Evolutionary conservation across 768 basidiomycete genomes (phyloP).

Genomic region (Lactarius akahatsu): DNA sequence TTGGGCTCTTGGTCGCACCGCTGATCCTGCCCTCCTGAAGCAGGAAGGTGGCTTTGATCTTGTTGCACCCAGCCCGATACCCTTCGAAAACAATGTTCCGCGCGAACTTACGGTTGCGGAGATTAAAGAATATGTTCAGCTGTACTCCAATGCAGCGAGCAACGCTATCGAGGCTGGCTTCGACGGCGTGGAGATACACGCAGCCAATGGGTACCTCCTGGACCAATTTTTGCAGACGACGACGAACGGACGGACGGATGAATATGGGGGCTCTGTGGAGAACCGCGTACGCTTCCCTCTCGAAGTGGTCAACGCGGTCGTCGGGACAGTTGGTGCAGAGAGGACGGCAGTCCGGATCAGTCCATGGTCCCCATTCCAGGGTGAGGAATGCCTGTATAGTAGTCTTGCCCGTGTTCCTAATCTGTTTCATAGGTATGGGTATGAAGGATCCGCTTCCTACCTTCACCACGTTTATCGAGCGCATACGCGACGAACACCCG

Average conservation of each 20-base stretch:
- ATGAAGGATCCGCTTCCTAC: slow-evolving; percentile 23
- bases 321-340: slow-evolving; percentile 40
- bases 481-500: slow-evolving; percentile 14
- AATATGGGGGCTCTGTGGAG: slow-evolving; percentile 47
- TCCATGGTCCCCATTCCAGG: slow-evolving; percentile 37
- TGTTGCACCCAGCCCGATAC: slow-evolving; percentile 34
- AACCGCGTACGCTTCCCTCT: slow-evolving; percentile 44
- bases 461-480: slow-evolving; percentile 8
- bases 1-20: slow-evolving; percentile 54
- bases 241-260: slow-evolving; percentile 43
- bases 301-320: slow-evolving; percentile 40
- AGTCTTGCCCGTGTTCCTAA: not conserved
- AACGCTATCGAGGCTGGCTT: slow-evolving; percentile 43
- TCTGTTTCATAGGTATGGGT: slow-evolving; percentile 12
- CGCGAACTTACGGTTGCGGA: slow-evolving; percentile 34
- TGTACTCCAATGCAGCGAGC: slow-evolving; percentile 37
- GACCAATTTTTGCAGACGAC: slow-evolving; percentile 41
- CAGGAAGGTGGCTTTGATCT: slow-evolving; percentile 38
- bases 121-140: slow-evolving; percentile 30
- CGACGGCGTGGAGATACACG: slow-evolving; percentile 44
- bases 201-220: slow-evolving; percentile 31
- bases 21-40: slow-evolving; percentile 37
- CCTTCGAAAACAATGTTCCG: slow-evolving; percentile 36
- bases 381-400: slow-evolving; percentile 10
- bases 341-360: slow-evolving; percentile 41